Base-by-base conservation (phyloP, 306 rosid species). In the Dryas octopetala region DNA sequence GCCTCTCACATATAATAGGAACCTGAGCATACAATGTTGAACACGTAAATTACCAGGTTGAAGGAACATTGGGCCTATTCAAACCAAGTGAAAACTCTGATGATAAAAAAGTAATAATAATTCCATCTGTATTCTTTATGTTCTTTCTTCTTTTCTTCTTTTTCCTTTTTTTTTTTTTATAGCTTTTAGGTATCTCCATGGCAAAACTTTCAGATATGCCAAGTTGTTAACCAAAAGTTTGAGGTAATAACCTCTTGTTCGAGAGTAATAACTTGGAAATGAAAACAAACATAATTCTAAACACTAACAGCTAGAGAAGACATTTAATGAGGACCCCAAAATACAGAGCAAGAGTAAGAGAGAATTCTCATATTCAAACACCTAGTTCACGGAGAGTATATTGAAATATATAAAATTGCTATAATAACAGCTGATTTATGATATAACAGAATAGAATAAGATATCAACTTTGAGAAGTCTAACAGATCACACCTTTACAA, bases 401-500 rank as follows among this genome's bases (percentile, higher is more conserved):
- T 26, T 63, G 17, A 65, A 38, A 45, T 9, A 65, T 8, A 43
- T 16, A 17, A 19, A 44, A 44, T 65, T 17, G 17, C 7, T 26
- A 48, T 14, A 45, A 5, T 50, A 1, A 48, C 38, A 57, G 50
- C 68, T 17, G 3, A 50, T 46, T 41, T 13, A 17, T 17, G 75
- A 49, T 60, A 49, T 19, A 49, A 59, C 5, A 41, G 46, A 61
- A 51, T 51, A 32, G 4, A 45, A n/a, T 9, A 23, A 32, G 43
- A 60, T 26, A 52, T 63, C 48, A 67, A 13, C 53, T 23, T 69
- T 41, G 12, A 8, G 64, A 49, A 9, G 44, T 66, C 5, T 48
- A 80, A 48, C 15, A 49, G 38, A 76, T 52, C 97, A 70, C 85
- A 95, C 99, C 93, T 90, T 87, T 76, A 96, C 79, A 38, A 82